Evolutionary conservation across 164 flowering plant species (phyloP).

Genomic region (Vitis riparia): DNA sequence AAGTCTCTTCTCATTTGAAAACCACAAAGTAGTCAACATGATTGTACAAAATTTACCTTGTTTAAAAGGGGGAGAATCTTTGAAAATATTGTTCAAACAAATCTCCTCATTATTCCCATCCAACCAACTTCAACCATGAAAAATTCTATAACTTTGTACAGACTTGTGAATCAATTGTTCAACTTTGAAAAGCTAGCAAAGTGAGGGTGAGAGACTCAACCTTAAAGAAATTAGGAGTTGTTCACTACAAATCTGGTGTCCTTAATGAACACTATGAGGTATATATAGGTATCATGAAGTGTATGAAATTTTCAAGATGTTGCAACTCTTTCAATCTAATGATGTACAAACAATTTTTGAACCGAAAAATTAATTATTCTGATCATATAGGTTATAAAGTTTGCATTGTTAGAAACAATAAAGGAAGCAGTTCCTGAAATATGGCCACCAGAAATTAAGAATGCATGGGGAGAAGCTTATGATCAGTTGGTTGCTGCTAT

Average conservation of each 20-base stretch:
- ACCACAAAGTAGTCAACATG: no score
- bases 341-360: not conserved
- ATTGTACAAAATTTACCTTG: no score
- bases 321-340: not conserved
- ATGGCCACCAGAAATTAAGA: constrained; percentile 85
- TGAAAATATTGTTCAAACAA: no score
- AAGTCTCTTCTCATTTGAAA: no score
- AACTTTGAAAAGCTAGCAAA: constrained; percentile 74
- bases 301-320: no score
- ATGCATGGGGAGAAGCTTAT: constrained; percentile 81
- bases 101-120: no score
- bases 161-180: constrained; percentile 46
- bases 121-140: no score
- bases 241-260: constrained; percentile 67
- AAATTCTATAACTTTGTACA: no score
- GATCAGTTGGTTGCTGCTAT: constrained; percentile 74
- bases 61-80: no score
- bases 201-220: constrained; percentile 63
- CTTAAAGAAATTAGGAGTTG: constrained; percentile 61
- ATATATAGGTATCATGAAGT: no score
- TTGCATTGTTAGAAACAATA: constrained; percentile 73
- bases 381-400: constrained; percentile 57
- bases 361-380: not conserved
- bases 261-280: constrained; percentile 18
- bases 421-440: constrained; percentile 81